These are phyloP conservation scores for Santalum album DNA, from an alignment of 164 flowering plant species.

Conservation along the genomic window DNA sequence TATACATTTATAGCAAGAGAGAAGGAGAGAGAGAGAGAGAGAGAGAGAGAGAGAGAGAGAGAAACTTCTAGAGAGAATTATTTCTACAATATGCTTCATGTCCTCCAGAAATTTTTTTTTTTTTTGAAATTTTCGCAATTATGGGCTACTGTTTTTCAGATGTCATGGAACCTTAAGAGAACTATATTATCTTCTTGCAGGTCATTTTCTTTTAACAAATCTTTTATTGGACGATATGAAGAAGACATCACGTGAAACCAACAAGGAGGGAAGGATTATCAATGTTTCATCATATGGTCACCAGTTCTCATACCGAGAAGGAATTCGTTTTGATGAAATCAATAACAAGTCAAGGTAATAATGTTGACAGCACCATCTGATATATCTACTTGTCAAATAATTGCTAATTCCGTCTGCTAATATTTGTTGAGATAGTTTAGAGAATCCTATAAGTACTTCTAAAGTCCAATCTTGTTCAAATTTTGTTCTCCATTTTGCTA, in stretches of 20 bases:
- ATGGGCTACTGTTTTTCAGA: too few relatives aligned
- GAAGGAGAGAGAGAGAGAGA: too few relatives aligned
- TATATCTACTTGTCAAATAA: too few relatives aligned
- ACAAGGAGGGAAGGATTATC: constrained; percentile 65
- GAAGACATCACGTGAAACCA: constrained; percentile 38
- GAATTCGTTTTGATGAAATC: constrained; percentile 61
- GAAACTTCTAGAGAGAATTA: too few relatives aligned
- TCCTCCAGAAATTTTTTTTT: too few relatives aligned
- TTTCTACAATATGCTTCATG: too few relatives aligned
- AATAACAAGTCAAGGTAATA: constrained; percentile 51
- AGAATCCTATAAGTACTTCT: background rate
- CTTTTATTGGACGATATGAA: constrained; percentile 72
- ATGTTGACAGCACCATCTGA: background rate
- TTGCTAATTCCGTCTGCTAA: too few relatives aligned
- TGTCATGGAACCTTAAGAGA: too few relatives aligned
- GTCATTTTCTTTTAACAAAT: constrained; percentile 77
- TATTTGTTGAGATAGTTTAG: background rate
- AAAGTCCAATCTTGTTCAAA: background rate
- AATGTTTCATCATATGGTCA: constrained; percentile 68
- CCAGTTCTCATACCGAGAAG: constrained; percentile 34
- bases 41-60: too few relatives aligned
- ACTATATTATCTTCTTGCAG: constrained; percentile 28
- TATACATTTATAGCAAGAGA: too few relatives aligned
- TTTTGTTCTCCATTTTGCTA: background rate
- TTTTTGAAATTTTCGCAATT: too few relatives aligned